Evolutionary conservation across 768 basidiomycete species (phyloP), one percentile per base, ranked within the genome.

Genomic region (Lentinula raphanica): DNA sequence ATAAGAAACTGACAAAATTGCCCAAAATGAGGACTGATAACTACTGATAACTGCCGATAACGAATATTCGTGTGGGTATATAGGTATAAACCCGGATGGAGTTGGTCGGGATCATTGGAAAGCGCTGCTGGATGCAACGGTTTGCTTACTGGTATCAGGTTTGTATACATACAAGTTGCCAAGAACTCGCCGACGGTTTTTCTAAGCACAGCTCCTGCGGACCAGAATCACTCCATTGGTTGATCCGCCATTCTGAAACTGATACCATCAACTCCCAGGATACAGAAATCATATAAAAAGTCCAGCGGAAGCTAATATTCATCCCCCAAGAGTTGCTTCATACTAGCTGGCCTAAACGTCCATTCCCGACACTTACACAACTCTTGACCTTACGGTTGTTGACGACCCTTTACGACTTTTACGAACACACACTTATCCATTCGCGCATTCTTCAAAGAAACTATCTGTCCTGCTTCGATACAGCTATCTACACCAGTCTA

Each of bases 281-380:
- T 44, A 8, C 17, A 44, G 8, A n/a, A 40, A 21, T 44, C n/a
- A 21, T 44, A 44, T 44, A 44, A 44, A 9, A 44, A 21, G 40
- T 21, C 40, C 40, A 42, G 40, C n/a, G 6, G 4, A 1, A 1
- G 7, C 11, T 9, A 44, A 6, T 7, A 21, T 50, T n/a, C 36
- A 4, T n/a, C 27, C 49, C 32, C 49, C 28, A 50, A 35, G 49
- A 35, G 31, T 35, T 50, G 31, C 17, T 19, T 35, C 19, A 49
- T 50, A 48, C 32, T 48, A 50, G 49, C 49, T 32, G 49, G 49
- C 49, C 49, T 50, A 50, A n/a, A 31, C 42, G 42, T 44, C 42
- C n/a, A 21, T 44, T n/a, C 21, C 42, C 42, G 42, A 44, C 42
- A 44, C n/a, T 23, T 44, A 44, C 19, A 36, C 31, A n/a, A 50